A percentile compares a stretch with the other conserved stretches of the same genome.
These are phyloP conservation scores for Vanderwaltozyma verrucispora DNA, from an alignment of 805 yeast species.

Conservation along the genomic window DNA sequence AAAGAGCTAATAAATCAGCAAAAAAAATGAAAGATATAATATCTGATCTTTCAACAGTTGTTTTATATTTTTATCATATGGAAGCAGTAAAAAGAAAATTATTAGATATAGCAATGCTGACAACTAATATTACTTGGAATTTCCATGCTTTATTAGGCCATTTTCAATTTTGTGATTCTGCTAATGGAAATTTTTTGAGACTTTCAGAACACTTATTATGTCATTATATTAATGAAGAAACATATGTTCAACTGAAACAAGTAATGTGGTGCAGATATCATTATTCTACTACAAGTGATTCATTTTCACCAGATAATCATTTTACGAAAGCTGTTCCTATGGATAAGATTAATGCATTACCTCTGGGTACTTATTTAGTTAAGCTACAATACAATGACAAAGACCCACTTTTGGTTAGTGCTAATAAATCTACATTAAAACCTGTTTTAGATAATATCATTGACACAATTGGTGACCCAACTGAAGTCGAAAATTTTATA, in stretches of 20 bases:
- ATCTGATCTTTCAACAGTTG: conserved; percentile 21
- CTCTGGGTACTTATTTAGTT: conserved; percentile 27
- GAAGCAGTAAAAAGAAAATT: not conserved
- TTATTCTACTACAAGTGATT: conserved; percentile 46
- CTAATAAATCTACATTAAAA: conserved; percentile 60
- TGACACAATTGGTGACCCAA: conserved; percentile 63
- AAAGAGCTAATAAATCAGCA: conserved; percentile 35
- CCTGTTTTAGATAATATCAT: conserved; percentile 58
- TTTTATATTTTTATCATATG: conserved; percentile 8
- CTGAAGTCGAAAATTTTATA: conserved; percentile 30
- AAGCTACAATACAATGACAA: conserved; percentile 34
- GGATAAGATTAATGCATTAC: conserved; percentile 22
- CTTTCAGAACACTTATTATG: conserved; percentile 47
- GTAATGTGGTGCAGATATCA: conserved; percentile 72
- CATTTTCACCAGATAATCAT: conserved; percentile 60
- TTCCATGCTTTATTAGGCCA: conserved; percentile 69
- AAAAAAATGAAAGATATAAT: conserved; percentile 38
- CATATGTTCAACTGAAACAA: conserved; percentile 67
- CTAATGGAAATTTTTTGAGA: conserved; percentile 51
- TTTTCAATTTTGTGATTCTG: conserved; percentile 56
- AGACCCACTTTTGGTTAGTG: conserved; percentile 48
- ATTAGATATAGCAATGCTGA: conserved; percentile 2
- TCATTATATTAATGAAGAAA: conserved; percentile 31
- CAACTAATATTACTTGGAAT: conserved; percentile 35
- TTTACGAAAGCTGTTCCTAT: conserved; percentile 34